Percentiles rank a stretch among this genome's conserved stretches.
These are phyloP conservation scores for Lichina pygmaea DNA, from an alignment of 495 filamentous ascomycete species.

Conservation along the genomic window DNA sequence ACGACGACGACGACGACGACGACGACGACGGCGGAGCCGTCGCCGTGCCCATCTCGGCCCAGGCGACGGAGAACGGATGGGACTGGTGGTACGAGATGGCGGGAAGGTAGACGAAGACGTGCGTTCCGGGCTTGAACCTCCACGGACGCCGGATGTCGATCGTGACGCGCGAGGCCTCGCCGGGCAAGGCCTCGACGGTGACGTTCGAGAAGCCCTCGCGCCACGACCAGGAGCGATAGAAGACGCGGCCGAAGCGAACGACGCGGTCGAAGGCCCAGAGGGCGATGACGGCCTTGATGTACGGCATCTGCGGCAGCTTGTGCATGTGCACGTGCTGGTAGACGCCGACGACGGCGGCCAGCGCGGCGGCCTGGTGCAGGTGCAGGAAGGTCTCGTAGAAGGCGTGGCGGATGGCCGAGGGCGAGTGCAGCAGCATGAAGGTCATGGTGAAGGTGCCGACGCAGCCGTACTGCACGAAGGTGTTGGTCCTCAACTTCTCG, in stretches of 20 bases:
- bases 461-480: constrained; percentile 12
- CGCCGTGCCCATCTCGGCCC: constrained; percentile 23
- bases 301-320: constrained; percentile 32
- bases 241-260: constrained; percentile 36
- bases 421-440: constrained; percentile 33
- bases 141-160: constrained; percentile 52
- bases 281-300: constrained; percentile 37
- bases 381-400: constrained; percentile 91
- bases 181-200: constrained; percentile 47
- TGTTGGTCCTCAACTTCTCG: neutral
- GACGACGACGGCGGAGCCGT: neutral
- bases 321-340: constrained; percentile 14
- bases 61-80: constrained; percentile 85
- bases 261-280: constrained; percentile 58
- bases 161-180: constrained; percentile 62
- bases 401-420: constrained; percentile 61
- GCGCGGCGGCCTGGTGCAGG: constrained; percentile 36
- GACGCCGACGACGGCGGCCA: constrained; percentile 15
- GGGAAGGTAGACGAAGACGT: constrained; percentile 50
- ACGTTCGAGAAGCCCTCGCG: constrained; percentile 34
- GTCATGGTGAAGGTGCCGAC: constrained; percentile 26
- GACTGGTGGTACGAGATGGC: constrained; percentile 56
- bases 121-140: constrained; percentile 57
- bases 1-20: too few species aligned
- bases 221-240: constrained; percentile 37